Evolutionary conservation across 441 rosid species (phyloP).

Genomic region (Bocquillonia castaneifolia): DNA sequence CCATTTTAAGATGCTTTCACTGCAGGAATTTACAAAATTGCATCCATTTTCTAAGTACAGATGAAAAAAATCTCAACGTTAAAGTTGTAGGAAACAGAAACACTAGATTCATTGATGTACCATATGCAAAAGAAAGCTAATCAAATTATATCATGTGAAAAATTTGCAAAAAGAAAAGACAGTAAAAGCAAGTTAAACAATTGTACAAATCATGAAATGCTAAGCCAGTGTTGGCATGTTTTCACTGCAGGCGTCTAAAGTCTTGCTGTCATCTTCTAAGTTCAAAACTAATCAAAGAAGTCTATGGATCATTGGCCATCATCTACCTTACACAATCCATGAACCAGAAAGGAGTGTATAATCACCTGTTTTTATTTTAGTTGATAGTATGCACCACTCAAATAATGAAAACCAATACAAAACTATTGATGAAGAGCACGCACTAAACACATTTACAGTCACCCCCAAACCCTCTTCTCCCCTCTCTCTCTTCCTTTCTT

Average conservation of each 20-base stretch:
- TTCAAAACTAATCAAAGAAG: not conserved
- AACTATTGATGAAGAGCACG: not conserved
- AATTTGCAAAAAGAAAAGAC: not conserved
- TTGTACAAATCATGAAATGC: not conserved
- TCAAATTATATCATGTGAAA: not conserved
- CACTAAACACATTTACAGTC: not conserved
- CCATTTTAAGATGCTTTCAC: not conserved
- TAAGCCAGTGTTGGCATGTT: not conserved
- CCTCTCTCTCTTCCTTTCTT: too few relatives aligned
- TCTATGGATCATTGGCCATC: not conserved
- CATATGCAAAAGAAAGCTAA: not conserved
- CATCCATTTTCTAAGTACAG: not conserved
- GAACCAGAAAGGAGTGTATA: not conserved
- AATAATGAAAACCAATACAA: not conserved
- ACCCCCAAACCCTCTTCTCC: not conserved
- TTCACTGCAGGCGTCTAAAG: not conserved
- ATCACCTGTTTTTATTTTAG: not conserved
- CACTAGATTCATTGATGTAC: not conserved
- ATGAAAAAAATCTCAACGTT: not conserved
- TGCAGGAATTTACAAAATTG: not conserved
- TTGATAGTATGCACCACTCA: not conserved
- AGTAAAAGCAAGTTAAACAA: not conserved
- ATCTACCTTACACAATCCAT: not conserved
- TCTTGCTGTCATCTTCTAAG: not conserved
- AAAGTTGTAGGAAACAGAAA: too few relatives aligned